Conservation (phyloP, 768 basidiomycete species). For the Kwoniella newhampshirensis region DNA sequence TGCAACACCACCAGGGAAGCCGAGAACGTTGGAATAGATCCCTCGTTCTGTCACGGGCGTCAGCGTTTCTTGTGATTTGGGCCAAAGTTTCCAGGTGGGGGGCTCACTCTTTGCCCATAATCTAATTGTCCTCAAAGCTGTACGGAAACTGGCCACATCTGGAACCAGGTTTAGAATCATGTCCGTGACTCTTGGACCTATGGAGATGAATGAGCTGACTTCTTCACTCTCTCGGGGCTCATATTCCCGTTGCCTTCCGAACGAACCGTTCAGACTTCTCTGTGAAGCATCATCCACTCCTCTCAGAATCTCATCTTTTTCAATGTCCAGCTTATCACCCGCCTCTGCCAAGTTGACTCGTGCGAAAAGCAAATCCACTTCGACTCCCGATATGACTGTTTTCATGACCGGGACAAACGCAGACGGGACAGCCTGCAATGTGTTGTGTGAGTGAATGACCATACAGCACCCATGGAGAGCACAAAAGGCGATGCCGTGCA, state of each 20-base stretch:
- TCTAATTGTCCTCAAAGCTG: constrained; percentile 91
- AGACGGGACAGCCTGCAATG: constrained; percentile 83
- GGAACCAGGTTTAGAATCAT: constrained; percentile 93
- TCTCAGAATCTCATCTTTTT: constrained; percentile 85
- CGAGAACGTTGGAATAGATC: constrained; percentile 96
- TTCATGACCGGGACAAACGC: constrained; percentile 96
- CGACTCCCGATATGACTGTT: constrained; percentile 84
- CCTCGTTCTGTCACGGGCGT: constrained; percentile 69
- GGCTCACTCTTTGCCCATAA: constrained; percentile 91
- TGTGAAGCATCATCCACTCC: constrained; percentile 94
- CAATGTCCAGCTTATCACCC: constrained; percentile 84
- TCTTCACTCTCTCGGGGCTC: background rate
- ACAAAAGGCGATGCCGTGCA: background rate
- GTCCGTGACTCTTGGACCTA: constrained; percentile 93
- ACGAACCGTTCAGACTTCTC: constrained; percentile 80
- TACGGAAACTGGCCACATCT: constrained; percentile 88
- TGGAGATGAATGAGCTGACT: constrained; percentile 4
- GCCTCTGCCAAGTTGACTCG: constrained; percentile 58
- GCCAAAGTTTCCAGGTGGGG: background rate
- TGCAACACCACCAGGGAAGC: constrained; percentile 95
- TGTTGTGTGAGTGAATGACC: background rate
- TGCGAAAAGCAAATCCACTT: constrained; percentile 92
- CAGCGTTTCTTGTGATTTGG: background rate
- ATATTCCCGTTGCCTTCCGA: background rate
- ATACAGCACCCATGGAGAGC: background rate